phyloP scores from a whole-genome alignment of 108 stramenopile genomes.

The Skeletonema potamos region DNA sequence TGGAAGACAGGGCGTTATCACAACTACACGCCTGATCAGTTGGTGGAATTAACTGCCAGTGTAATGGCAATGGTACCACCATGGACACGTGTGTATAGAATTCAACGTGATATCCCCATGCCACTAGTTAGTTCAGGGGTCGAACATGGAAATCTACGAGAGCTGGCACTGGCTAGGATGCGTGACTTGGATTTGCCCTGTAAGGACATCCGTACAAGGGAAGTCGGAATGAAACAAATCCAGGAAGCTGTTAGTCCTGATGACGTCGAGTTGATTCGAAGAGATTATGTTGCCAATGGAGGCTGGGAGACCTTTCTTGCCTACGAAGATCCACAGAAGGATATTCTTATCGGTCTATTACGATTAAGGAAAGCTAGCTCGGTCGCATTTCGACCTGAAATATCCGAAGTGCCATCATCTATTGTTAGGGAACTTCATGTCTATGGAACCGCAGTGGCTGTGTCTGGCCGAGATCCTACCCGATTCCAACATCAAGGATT shows the following conservation, averaged over 20 bases:
- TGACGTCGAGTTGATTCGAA: constrained; percentile 90
- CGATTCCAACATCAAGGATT: constrained; percentile 97
- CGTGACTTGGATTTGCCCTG: constrained; percentile 87
- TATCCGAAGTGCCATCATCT: constrained; percentile 62
- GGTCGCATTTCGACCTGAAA: constrained; percentile 75
- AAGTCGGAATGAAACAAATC: constrained; percentile 95
- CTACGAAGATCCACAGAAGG: constrained; percentile 93
- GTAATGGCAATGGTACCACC: constrained; percentile 92
- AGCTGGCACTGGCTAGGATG: constrained; percentile 84
- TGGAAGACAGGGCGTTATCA: constrained; percentile 94
- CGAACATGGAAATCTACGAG: constrained; percentile 93
- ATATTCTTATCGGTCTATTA: constrained; percentile 84
- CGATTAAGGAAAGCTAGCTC: constrained; percentile 66
- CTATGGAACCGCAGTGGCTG: constrained; percentile 94
- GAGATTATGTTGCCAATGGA: constrained; percentile 92
- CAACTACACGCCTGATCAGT: constrained; percentile 94
- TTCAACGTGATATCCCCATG: constrained; percentile 98
- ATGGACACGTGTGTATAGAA: constrained; percentile 95
- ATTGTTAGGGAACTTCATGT: constrained; percentile 96
- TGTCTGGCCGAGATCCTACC: constrained; percentile 83
- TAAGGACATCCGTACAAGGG: constrained; percentile 92
- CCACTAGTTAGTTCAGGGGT: constrained; percentile 93
- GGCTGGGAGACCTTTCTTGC: constrained; percentile 95
- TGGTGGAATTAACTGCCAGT: constrained; percentile 91
- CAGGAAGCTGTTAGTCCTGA: constrained; percentile 88